These are phyloP conservation scores for Komagataella ulmi DNA, from an alignment of 805 yeast species.

Conservation along the genomic window DNA sequence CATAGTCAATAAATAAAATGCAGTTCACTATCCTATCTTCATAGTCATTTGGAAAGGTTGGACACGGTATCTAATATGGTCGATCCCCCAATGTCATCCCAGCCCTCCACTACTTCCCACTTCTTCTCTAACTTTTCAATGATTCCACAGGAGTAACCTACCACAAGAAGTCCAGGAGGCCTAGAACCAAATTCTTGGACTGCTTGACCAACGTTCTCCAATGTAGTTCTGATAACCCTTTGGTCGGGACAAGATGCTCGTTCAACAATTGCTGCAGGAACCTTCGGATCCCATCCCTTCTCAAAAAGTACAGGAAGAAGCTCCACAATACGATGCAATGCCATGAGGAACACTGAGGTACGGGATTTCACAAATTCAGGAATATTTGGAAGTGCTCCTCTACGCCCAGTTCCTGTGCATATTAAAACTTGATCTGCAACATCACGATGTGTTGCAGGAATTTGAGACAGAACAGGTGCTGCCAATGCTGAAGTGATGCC, in stretches of 20 bases:
- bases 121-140: conserved; percentile 14
- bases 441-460: conserved; percentile 87
- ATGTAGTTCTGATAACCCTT: conserved; percentile 62
- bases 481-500: conserved; percentile 87
- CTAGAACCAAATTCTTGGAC: conserved; percentile 69
- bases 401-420: conserved; percentile 90
- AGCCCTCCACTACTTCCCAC: conserved; percentile 39
- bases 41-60: background rate
- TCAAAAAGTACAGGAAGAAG: conserved; percentile 32
- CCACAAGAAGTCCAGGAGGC: conserved; percentile 84
- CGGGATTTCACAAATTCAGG: conserved; percentile 64
- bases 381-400: conserved; percentile 65
- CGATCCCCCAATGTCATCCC: conserved; percentile 2
- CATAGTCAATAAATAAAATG: background rate
- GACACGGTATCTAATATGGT: background rate
- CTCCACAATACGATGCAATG: conserved; percentile 62
- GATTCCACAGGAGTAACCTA: conserved; percentile 68
- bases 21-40: background rate
- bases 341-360: conserved; percentile 84
- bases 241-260: conserved; percentile 93
- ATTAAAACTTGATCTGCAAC: conserved; percentile 86
- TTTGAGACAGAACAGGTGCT: conserved; percentile 69
- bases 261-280: conserved; percentile 81
- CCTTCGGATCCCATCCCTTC: conserved; percentile 50
- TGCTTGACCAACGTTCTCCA: conserved; percentile 57